Base-by-base conservation (phyloP, 2,329 filamentous ascomycete species). In the Rasamsonia emersonii region DNA sequence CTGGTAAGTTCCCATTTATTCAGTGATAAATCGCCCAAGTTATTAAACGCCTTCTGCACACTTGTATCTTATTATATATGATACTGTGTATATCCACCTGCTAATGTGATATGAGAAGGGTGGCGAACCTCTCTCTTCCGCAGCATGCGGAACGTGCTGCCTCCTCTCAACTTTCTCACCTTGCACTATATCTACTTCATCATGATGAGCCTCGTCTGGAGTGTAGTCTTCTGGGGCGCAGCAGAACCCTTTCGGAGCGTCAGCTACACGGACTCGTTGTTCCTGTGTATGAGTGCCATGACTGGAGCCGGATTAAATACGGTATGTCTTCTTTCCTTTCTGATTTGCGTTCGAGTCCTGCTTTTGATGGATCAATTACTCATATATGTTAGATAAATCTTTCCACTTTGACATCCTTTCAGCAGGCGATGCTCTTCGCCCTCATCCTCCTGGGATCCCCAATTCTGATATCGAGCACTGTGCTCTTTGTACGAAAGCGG, bases 151-250 rank as follows among this genome's bases (percentile, higher is more conserved):
- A 45, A 43, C 18, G 32, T 54, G 3, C 43, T 58, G 3, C 56
- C 55, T 9, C 56, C 53, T 9, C 52, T 75, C 38, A 78, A 77
- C 43, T 80, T 74, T 50, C 71, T 79, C 45, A 75, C 72, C 2
- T 45, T 82, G 4, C 79, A 83, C 49, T 81, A 82, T 56, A 51
- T 66, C 30, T 83, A 82, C 56, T 83, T 83, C 50, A 63, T 79
- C 38, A 37, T 58, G 8, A 68, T 69, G 5, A 67, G 64, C 31
- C 49, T 82, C 4, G 18, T 79, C 13, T 65, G 63, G 31, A 76
- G 76, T 9, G 42, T 73, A 36, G 67, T 83, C 31, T 77, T 82
- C 46, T 83, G 55, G 39, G 39, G 62, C 6, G 63, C 68, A 0
- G 74, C 73, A 1, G 64, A 62, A 2, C 70, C 73, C 1, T 48